Evolutionary conservation across 2,329 filamentous ascomycete genomes (phyloP).

Genomic region (Ophiocordyceps robertsii): DNA sequence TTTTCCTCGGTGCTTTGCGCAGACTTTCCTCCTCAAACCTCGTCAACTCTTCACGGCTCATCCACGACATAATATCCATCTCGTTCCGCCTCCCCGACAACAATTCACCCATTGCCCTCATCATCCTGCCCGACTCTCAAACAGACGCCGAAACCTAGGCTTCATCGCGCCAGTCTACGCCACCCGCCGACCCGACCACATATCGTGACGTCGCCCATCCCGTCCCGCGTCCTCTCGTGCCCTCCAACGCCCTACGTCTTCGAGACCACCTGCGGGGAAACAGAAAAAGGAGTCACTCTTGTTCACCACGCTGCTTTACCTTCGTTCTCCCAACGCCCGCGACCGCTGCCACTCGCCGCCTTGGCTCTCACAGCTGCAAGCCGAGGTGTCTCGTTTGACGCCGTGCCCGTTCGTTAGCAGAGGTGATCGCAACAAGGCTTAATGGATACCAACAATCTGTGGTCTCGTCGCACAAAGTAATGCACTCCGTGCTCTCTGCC

Average conservation of each 20-base stretch:
- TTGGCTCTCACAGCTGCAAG: constrained; percentile 7
- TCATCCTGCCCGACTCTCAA: too few relatives aligned
- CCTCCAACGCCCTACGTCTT: too few relatives aligned
- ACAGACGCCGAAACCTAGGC: too few relatives aligned
- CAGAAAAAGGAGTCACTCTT: too few relatives aligned
- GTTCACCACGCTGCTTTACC: not conserved
- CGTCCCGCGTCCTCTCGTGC: too few relatives aligned
- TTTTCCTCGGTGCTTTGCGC: not conserved
- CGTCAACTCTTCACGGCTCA: not conserved
- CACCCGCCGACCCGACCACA: too few relatives aligned
- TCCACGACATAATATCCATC: not conserved
- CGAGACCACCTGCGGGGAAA: too few relatives aligned
- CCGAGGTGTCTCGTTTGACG: constrained; percentile 9
- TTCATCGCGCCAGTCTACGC: too few relatives aligned
- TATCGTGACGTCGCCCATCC: too few relatives aligned
- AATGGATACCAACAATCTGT: constrained; percentile 47
- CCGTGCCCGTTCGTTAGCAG: constrained; percentile 5
- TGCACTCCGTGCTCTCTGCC: not conserved
- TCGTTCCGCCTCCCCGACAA: not conserved
- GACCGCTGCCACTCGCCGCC: constrained; percentile 1
- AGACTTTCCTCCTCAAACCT: constrained; percentile 2
- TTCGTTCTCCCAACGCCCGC: not conserved
- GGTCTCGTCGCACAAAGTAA: constrained; percentile 76
- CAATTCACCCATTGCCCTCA: not conserved
- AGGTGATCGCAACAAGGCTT: constrained; percentile 18